Evolutionary conservation across 2,329 filamentous ascomycete species (phyloP).

Genomic region (Nigrospora osmanthi): DNA sequence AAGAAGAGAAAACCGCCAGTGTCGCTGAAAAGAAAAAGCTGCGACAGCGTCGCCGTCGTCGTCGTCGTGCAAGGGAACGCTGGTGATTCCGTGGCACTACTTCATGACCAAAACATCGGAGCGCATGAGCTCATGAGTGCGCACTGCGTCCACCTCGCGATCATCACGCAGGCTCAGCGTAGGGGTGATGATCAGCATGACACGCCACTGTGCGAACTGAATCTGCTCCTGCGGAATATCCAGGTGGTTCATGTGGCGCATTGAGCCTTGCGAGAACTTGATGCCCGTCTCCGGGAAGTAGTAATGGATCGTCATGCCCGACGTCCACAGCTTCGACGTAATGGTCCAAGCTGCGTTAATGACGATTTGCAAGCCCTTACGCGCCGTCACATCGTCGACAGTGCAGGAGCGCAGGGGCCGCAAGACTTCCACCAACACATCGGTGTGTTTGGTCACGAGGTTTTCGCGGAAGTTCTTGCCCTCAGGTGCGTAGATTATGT

Average conservation of each 20-base stretch:
- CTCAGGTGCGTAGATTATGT: slow-evolving; percentile 7
- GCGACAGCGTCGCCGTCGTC: too few species aligned
- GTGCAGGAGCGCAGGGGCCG: slow-evolving; percentile 13
- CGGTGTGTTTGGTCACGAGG: slow-evolving; percentile 12
- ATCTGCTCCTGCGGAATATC: slow-evolving; percentile 9
- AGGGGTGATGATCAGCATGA: slow-evolving; percentile 19
- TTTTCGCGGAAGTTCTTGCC: slow-evolving; percentile 10
- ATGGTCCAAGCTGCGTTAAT: slow-evolving; percentile 16
- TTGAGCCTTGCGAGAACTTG: slow-evolving; percentile 15
- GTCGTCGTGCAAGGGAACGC: too few species aligned
- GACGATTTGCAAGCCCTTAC: slow-evolving; percentile 12
- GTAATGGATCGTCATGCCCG: slow-evolving; percentile 20
- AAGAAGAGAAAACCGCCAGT: too few species aligned
- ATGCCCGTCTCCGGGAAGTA: slow-evolving; percentile 18
- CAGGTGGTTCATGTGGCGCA: slow-evolving; percentile 15
- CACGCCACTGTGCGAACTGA: slow-evolving; percentile 13
- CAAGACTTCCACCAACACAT: slow-evolving; percentile 14
- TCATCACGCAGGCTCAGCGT: slow-evolving; percentile 17
- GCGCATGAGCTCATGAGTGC: slow-evolving; percentile 15
- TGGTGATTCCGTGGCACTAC: slow-evolving; percentile 4
- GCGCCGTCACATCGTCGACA: slow-evolving; percentile 8
- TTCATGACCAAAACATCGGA: slow-evolving; percentile 22
- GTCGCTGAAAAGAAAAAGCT: too few species aligned
- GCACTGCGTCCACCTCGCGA: slow-evolving; percentile 10
- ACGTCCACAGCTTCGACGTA: slow-evolving; percentile 19